phyloP scores from a whole-genome alignment of 2,329 filamentous ascomycete species.

The Sphaceloma murrayae region DNA sequence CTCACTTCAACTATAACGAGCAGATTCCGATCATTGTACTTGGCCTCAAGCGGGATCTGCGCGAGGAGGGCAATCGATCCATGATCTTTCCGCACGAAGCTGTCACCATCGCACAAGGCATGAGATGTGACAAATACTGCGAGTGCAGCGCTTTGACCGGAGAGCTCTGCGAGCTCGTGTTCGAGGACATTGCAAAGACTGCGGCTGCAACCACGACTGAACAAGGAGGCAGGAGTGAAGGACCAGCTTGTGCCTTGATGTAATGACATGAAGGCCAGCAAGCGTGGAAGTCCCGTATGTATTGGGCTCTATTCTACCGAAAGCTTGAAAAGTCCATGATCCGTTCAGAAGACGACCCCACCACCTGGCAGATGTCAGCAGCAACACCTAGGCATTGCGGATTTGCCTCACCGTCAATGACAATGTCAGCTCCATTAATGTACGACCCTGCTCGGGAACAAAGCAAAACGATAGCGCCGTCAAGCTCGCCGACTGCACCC shows the following conservation, averaged over 20 bases:
- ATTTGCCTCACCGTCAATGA: constrained; percentile 27
- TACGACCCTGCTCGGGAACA: constrained; percentile 29
- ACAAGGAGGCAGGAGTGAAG: constrained; percentile 41
- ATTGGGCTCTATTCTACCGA: no score
- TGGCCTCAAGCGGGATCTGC: constrained; percentile 49
- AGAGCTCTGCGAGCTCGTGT: constrained; percentile 48
- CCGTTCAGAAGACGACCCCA: background rate
- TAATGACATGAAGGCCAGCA: constrained; percentile 25
- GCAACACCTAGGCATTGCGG: background rate
- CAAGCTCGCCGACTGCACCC: constrained; percentile 31
- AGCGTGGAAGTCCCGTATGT: no score
- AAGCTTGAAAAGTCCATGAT: no score
- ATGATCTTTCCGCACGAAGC: constrained; percentile 44
- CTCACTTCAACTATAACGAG: constrained; percentile 45
- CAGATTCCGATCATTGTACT: constrained; percentile 49
- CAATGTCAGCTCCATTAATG: constrained; percentile 32
- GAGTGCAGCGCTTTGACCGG: constrained; percentile 54
- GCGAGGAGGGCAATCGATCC: constrained; percentile 36
- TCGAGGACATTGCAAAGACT: constrained; percentile 51
- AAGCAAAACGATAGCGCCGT: constrained; percentile 31
- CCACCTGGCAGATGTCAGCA: background rate
- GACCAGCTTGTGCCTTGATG: constrained; percentile 33
- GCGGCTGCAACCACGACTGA: constrained; percentile 50
- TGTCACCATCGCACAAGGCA: constrained; percentile 44
- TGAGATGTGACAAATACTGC: constrained; percentile 52